A percentile compares a stretch with the other conserved stretches of the same genome.
phyloP scores from a whole-genome alignment of 805 yeast species.

The Priceomyces carsonii region DNA sequence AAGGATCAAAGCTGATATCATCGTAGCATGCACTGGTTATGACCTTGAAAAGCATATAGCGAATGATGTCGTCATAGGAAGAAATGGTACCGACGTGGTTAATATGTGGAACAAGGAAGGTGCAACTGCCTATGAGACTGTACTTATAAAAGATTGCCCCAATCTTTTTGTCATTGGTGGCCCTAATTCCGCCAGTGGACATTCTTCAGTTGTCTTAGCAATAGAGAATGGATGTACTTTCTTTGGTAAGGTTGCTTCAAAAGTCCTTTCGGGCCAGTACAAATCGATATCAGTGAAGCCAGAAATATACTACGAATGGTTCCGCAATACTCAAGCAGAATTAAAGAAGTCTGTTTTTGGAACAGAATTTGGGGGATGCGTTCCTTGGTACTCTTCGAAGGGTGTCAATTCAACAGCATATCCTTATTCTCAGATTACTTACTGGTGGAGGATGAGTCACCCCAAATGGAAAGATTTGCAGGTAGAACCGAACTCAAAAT shows the following conservation, averaged over 20 bases:
- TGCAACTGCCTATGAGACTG: conserved; percentile 36
- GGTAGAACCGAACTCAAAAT: no score
- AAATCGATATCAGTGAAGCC: conserved; percentile 32
- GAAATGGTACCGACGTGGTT: conserved; percentile 20
- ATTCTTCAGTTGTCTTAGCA: conserved; percentile 40
- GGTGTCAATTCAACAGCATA: conserved; percentile 35
- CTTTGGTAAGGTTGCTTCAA: conserved; percentile 21
- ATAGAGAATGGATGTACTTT: conserved; percentile 34
- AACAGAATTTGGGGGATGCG: conserved; percentile 39
- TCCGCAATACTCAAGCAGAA: conserved; percentile 22
- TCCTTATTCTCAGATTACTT: conserved; percentile 36
- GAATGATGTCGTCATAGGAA: conserved; percentile 24
- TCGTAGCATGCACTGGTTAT: conserved; percentile 46
- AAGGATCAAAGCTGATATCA: conserved; percentile 33
- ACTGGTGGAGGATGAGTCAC: conserved; percentile 25
- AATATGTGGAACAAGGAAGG: conserved; percentile 32
- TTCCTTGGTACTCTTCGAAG: conserved; percentile 36
- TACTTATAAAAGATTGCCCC: conserved; percentile 33
- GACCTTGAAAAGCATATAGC: conserved; percentile 19
- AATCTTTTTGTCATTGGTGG: conserved; percentile 38
- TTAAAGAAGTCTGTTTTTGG: conserved; percentile 36
- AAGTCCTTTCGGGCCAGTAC: conserved; percentile 26
- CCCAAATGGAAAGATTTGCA: conserved; percentile 29
- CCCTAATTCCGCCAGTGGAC: conserved; percentile 45
- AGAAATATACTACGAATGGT: conserved; percentile 36